Percentiles rank a stretch among this genome's conserved stretches.
phyloP scores from a whole-genome alignment of 257 asterid species.

The Capsicum pubescens region DNA sequence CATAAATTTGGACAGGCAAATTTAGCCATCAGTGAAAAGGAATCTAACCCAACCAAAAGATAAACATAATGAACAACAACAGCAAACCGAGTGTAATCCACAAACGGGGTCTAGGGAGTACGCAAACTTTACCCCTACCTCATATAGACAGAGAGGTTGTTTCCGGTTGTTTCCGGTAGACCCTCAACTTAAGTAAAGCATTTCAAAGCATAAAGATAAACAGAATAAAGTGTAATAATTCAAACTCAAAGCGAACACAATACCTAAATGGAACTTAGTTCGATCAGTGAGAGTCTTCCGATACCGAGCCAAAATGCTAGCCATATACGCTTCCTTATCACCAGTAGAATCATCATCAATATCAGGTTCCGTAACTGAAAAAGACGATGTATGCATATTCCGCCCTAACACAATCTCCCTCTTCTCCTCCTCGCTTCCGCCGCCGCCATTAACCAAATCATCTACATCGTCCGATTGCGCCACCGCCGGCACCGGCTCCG shows the following conservation, averaged over 20 bases:
- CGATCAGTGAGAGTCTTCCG: constrained; percentile 78
- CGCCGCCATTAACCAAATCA: constrained; percentile 33
- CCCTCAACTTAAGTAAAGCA: too few relatives aligned
- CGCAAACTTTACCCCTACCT: too few relatives aligned
- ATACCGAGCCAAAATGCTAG: constrained; percentile 88
- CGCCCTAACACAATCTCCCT: constrained; percentile 78
- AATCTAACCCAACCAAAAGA: neutral
- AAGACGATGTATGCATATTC: constrained; percentile 80
- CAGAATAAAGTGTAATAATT: neutral
- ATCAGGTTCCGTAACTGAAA: constrained; percentile 93
- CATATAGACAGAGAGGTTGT: too few relatives aligned
- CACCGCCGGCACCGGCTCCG: constrained; percentile 62
- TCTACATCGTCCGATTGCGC: constrained; percentile 35
- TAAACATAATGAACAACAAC: neutral
- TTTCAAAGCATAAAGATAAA: neutral
- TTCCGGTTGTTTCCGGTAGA: too few relatives aligned
- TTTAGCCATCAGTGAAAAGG: neutral
- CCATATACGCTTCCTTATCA: constrained; percentile 94
- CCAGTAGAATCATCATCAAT: constrained; percentile 96
- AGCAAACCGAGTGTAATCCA: too few relatives aligned
- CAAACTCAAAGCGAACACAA: neutral
- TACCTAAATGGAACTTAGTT: constrained; percentile 89
- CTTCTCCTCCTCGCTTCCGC: constrained; percentile 37
- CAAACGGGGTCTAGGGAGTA: too few relatives aligned
- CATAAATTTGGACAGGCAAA: neutral